Evolutionary conservation across 257 asterid genomes (phyloP).

Genomic region (Capsicum baccatum): DNA sequence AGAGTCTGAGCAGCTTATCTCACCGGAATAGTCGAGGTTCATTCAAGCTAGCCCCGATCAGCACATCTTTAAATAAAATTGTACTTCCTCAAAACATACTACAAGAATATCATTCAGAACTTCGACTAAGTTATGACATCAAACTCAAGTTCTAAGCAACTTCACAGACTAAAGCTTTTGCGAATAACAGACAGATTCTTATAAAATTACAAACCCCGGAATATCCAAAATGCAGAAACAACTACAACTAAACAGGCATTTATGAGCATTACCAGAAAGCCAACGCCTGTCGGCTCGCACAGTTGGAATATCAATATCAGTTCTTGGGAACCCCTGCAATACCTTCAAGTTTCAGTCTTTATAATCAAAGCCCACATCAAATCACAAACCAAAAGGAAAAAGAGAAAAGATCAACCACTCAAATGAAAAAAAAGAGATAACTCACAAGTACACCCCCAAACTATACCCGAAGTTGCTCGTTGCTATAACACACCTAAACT

Average conservation of each 20-base stretch:
- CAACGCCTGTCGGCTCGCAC: slow-evolving; percentile 77
- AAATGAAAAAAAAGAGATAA: neutral
- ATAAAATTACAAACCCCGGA: neutral
- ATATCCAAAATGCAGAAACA: neutral
- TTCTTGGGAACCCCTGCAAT: slow-evolving; percentile 92
- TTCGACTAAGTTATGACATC: slow-evolving; percentile 9
- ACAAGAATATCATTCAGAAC: neutral
- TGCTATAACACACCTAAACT: too few species aligned
- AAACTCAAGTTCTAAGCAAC: neutral
- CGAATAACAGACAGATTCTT: neutral
- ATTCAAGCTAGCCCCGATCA: neutral
- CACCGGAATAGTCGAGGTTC: neutral
- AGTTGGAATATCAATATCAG: slow-evolving; percentile 73
- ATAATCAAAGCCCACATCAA: slow-evolving; percentile 6
- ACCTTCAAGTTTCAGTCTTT: slow-evolving; percentile 10
- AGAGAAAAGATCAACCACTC: slow-evolving; percentile 10
- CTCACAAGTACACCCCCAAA: too few species aligned
- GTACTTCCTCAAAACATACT: neutral
- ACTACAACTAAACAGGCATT: neutral
- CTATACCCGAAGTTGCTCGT: too few species aligned
- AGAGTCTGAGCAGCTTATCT: too few species aligned
- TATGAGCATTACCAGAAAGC: slow-evolving; percentile 64
- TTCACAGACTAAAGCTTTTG: neutral
- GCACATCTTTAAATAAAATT: neutral
- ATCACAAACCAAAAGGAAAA: neutral